phyloP scores from a whole-genome alignment of 2,329 filamentous ascomycete genomes.

The Penicillium digitatum region DNA sequence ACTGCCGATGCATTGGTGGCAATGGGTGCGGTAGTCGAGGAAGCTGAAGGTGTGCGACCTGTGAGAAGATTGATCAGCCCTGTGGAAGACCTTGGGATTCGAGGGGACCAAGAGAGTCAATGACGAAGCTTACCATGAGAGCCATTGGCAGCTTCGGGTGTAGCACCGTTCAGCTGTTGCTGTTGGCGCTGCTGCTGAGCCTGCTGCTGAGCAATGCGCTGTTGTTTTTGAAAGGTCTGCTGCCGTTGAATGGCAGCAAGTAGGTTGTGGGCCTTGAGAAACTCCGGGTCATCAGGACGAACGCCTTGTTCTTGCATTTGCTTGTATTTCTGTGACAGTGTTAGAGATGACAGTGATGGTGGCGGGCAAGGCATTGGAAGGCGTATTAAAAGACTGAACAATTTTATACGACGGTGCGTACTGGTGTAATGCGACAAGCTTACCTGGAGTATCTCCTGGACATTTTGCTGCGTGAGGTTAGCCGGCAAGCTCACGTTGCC shows the following conservation, averaged over 20 bases:
- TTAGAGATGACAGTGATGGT: slow-evolving; percentile 32
- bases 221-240: slow-evolving; percentile 56
- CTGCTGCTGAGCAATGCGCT: slow-evolving; percentile 43
- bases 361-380: background rate
- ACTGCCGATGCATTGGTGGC: slow-evolving; percentile 11
- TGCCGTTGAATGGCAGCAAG: slow-evolving; percentile 66
- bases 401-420: background rate
- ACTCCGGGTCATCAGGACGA: slow-evolving; percentile 78
- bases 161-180: slow-evolving; percentile 45
- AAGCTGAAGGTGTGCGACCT: slow-evolving; percentile 37
- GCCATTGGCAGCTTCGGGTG: slow-evolving; percentile 38
- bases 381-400: background rate
- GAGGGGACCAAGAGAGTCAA: background rate
- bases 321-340: slow-evolving; percentile 67
- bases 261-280: slow-evolving; percentile 73
- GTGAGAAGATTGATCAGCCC: background rate
- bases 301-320: slow-evolving; percentile 85
- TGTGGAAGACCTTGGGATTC: background rate
- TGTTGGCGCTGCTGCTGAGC: slow-evolving; percentile 37
- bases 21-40: slow-evolving; percentile 31
- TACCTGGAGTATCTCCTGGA: slow-evolving; percentile 65
- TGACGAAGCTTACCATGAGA: slow-evolving; percentile 37
- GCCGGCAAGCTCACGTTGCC: slow-evolving; percentile 60
- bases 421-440: slow-evolving; percentile 16
- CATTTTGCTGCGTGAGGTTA: slow-evolving; percentile 69